Percentiles rank a stretch among this genome's conserved stretches.
Evolutionary conservation across 148 eudicot species (phyloP).

Genomic region (Agrostemma githago): DNA sequence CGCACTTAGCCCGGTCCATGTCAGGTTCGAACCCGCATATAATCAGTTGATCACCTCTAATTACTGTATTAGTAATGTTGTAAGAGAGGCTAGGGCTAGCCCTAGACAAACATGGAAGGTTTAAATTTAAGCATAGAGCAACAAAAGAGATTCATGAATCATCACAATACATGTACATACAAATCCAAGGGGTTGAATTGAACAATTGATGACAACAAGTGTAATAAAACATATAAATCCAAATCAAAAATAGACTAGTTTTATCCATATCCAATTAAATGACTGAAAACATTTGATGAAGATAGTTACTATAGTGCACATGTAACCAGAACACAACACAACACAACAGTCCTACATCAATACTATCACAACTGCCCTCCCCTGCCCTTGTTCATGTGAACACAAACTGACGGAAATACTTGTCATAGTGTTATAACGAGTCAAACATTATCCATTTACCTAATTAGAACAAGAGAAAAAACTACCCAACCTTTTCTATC

Average conservation of each 20-base stretch:
- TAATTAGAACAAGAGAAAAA: too few relatives aligned
- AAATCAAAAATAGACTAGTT: background rate
- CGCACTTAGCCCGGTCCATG: too few relatives aligned
- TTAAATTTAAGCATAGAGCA: conserved; percentile 2
- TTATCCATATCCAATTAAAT: conserved; percentile 16
- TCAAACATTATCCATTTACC: too few relatives aligned
- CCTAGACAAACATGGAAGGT: conserved; percentile 6
- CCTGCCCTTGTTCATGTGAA: conserved; percentile 20
- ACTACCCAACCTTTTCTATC: too few relatives aligned
- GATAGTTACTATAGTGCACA: conserved; percentile 22
- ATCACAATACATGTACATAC: background rate
- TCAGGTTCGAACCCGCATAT: too few relatives aligned
- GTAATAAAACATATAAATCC: background rate
- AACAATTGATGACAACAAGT: conserved; percentile 10
- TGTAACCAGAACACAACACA: background rate
- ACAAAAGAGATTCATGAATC: background rate
- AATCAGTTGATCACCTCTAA: too few relatives aligned
- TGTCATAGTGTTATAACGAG: too few relatives aligned
- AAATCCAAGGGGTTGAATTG: background rate
- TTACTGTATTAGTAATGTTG: background rate
- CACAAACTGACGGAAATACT: background rate
- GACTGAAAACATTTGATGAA: conserved; percentile 1
- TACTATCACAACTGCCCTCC: background rate
- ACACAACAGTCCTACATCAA: conserved; percentile 19
- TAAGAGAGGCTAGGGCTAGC: background rate